Base-by-base conservation (phyloP, 2,329 filamentous ascomycete genomes). In the Thermoascus crustaceus region DNA sequence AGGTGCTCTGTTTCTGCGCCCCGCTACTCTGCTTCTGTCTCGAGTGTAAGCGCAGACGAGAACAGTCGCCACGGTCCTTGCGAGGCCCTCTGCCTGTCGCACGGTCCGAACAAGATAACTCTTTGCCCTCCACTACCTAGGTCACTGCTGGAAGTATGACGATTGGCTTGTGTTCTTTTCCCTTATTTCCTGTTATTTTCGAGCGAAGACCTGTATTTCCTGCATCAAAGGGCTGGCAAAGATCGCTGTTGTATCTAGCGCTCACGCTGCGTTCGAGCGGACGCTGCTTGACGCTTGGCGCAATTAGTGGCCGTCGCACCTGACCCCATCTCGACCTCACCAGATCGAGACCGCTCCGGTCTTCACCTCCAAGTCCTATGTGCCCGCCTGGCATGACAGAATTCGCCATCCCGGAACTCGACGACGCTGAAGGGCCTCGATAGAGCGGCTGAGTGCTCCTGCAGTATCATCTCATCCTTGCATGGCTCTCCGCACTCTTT, bases 211-310 rank as follows among this genome's bases (percentile, higher is more conserved):
- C 18, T 16, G 18, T 29, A 16, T 13, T 29, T 29, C 9, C n/a
- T 16, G 26, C n/a, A 13, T 4, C 18, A 29, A 7, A 29, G 16
- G 14, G 9, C 22, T 24, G 22, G 22, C 6, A n/a, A 24, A 6
- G 22, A 8, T 9, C 18, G 4, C 10, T 16, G 26, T 13, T 17
- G 7, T 29, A 5, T 16, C 9, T 10, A 17, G 6, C 26, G 26
- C 18, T 13, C 8, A 10, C 18, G 26, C 18, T 5, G 26, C 26
- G 10, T 13, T 23, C 32, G 19, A 21, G 22, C 20, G 19, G 22
- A 21, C 31, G 21, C 19, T 22, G 19, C 18, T 34, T 7, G 31
- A 25, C 24, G 31, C 31, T 34, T 34, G 31, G 31, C 31, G 31
- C 31, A 17, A 21, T 34, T 23, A 23, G 31, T 34, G 31, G 16